Conservation (phyloP, 768 basidiomycete species). For the Hortiboletus flavorubellus region DNA sequence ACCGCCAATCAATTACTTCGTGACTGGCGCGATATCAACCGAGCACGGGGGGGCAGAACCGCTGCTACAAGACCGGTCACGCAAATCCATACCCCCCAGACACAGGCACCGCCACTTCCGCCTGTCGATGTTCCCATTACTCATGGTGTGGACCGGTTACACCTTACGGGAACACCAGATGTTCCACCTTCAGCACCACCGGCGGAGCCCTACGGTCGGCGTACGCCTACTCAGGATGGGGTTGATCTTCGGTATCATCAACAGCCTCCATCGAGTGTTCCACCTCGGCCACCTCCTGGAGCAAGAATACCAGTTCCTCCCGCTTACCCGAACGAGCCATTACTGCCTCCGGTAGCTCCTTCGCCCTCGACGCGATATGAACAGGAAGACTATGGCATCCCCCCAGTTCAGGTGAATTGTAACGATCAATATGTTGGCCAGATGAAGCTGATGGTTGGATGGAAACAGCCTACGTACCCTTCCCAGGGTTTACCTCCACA, state of each 20-base stretch:
- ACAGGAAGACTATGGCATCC: slow-evolving; percentile 25
- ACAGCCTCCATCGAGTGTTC: slow-evolving; percentile 31
- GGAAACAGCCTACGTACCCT: slow-evolving; percentile 21
- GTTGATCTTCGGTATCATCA: slow-evolving; percentile 42
- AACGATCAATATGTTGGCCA: neutral
- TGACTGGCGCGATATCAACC: slow-evolving; percentile 90
- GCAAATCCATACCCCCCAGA: slow-evolving; percentile 32
- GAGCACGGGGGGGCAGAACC: slow-evolving; percentile 50
- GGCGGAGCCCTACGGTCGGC: slow-evolving; percentile 23
- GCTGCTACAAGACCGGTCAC: slow-evolving; percentile 34
- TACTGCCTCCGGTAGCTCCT: slow-evolving; percentile 23
- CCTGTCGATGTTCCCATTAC: slow-evolving; percentile 31
- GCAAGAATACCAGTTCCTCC: slow-evolving; percentile 36
- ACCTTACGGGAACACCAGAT: slow-evolving; percentile 40
- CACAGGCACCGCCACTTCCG: slow-evolving; percentile 31
- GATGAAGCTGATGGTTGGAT: slow-evolving; percentile 4
- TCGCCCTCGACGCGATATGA: slow-evolving; percentile 23
- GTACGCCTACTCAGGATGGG: slow-evolving; percentile 32
- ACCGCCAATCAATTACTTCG: slow-evolving; percentile 91
- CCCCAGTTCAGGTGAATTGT: slow-evolving; percentile 23
- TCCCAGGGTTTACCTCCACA: slow-evolving; percentile 23
- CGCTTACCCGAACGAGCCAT: slow-evolving; percentile 33
- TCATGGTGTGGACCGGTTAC: slow-evolving; percentile 45
- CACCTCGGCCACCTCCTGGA: slow-evolving; percentile 37
- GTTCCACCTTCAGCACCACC: slow-evolving; percentile 22